Evolutionary conservation across 345 rosid species (phyloP), one percentile per base, ranked within the genome.

Genomic region (Hirschfeldia incana): DNA sequence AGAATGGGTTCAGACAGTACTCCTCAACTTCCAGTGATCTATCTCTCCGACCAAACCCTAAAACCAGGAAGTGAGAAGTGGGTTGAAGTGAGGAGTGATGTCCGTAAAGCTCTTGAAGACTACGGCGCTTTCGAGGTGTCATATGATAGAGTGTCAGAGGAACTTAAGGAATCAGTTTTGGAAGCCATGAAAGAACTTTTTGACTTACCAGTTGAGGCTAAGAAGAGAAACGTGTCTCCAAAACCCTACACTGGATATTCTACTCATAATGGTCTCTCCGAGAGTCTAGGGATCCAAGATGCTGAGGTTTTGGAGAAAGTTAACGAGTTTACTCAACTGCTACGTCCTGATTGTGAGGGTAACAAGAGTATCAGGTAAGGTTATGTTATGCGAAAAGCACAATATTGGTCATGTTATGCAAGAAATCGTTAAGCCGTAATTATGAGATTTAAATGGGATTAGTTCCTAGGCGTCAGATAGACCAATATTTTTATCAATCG

Each of bases 81-180:
- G 78, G 57, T 53, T 53, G 8, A 65, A 34, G 71, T 75, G 65
- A 75, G 71, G 12, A 49, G 6, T 55, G 72, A 66, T 53, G 78
- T 76, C 60, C 80, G 79, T 58, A 69, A 68, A 76, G 80, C 80
- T 42, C 33, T 76, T 12, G 80, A 76, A 59, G 74, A 76, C 0
- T 76, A 28, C 11, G 80, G 80, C 4, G 63, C 49, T 42, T 60
- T 69, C 60, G 74, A 76, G 53, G 80, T 49, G 21, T 28, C 42
- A 8, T 76, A 65, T 13, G 58, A 76, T 67, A 44, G 26, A 32
- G 49, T 68, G 44, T 46, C 80, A 2, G 39, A 12, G 68, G 80
- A 76, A 33, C 74, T 76, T 39, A 33, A 32, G n/a, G 6, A 59
- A 5, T 42, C 73, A 11, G 17, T 68, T 42, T 10, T 55, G 32